A percentile compares a stretch with the other conserved stretches of the same genome.
These are phyloP conservation scores for Candida quercuum DNA, from an alignment of 805 yeast species.

Conservation along the genomic window DNA sequence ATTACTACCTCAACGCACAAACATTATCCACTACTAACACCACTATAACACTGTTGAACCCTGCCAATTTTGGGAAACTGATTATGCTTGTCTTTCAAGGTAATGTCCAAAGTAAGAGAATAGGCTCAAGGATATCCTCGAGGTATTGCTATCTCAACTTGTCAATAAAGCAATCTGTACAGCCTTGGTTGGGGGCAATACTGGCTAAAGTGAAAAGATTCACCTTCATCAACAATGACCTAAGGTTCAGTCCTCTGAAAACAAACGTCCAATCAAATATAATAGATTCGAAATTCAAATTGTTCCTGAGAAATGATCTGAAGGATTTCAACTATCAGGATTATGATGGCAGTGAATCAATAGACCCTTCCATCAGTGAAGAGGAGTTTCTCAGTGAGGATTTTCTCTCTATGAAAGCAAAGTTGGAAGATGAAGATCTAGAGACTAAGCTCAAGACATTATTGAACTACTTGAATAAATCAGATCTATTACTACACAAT, in stretches of 20 bases:
- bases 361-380: too few species aligned
- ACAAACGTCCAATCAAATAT: neutral
- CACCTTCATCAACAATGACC: conserved; percentile 3
- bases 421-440: too few species aligned
- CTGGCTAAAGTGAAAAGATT: conserved; percentile 2
- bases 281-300: neutral
- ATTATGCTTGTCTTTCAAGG: conserved; percentile 60
- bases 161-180: neutral
- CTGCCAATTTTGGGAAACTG: conserved; percentile 75
- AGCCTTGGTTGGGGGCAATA: conserved; percentile 2
- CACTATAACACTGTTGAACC: conserved; percentile 44
- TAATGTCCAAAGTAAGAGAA: conserved; percentile 60
- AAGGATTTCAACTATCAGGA: neutral
- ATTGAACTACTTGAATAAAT: conserved; percentile 3
- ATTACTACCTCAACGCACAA: neutral
- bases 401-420: neutral
- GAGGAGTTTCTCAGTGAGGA: too few species aligned
- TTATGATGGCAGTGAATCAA: too few species aligned
- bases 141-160: conserved; percentile 60
- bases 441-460: too few species aligned
- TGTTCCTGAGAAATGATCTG: conserved; percentile 1
- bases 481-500: conserved; percentile 11
- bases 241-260: conserved; percentile 3
- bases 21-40: too few species aligned
- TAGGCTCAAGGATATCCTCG: conserved; percentile 79